Conservation (phyloP, 768 basidiomycete species). For the Amanita jacksonii region DNA sequence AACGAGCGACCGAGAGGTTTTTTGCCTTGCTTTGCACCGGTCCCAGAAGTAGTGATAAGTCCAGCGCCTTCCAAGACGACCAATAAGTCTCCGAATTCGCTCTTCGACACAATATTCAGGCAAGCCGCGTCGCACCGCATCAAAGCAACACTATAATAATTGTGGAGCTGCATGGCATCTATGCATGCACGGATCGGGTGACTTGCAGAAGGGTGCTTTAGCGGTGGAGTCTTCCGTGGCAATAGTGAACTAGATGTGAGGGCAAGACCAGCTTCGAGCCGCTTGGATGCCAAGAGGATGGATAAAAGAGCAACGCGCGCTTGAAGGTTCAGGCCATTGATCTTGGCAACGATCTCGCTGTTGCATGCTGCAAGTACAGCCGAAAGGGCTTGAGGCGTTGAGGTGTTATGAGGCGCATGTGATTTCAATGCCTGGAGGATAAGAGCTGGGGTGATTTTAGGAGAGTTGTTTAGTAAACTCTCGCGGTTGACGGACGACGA, state of each 20-base stretch:
- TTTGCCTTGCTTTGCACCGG: slow-evolving; percentile 32
- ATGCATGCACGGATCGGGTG: slow-evolving; percentile 22
- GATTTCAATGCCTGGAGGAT: slow-evolving; percentile 70
- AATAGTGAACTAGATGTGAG: slow-evolving; percentile 31
- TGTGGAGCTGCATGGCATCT: slow-evolving; percentile 52
- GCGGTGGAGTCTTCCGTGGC: slow-evolving; percentile 31
- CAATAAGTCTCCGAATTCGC: slow-evolving; percentile 67
- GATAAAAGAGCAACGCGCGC: slow-evolving; percentile 60
- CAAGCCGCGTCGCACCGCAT: slow-evolving; percentile 42
- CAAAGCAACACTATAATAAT: slow-evolving; percentile 54
- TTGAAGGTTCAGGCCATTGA: slow-evolving; percentile 64
- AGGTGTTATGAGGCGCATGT: slow-evolving; percentile 29
- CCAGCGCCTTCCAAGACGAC: slow-evolving; percentile 69
- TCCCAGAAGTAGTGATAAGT: slow-evolving; percentile 36
- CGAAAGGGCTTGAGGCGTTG: slow-evolving; percentile 15
- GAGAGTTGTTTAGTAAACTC: slow-evolving; percentile 26
- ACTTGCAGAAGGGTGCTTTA: slow-evolving; percentile 41
- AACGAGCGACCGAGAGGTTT: slow-evolving; percentile 52
- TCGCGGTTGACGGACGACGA: slow-evolving; percentile 18
- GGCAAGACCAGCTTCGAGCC: slow-evolving; percentile 47
- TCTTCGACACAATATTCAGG: slow-evolving; percentile 60
- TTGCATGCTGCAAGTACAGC: slow-evolving; percentile 21
- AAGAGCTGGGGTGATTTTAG: slow-evolving; percentile 54
- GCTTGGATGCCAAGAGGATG: slow-evolving; percentile 53
- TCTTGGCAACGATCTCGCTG: slow-evolving; percentile 58